These are phyloP conservation scores for Apiospora kogelbergensis DNA, from an alignment of 2,329 filamentous ascomycete genomes.

Conservation along the genomic window DNA sequence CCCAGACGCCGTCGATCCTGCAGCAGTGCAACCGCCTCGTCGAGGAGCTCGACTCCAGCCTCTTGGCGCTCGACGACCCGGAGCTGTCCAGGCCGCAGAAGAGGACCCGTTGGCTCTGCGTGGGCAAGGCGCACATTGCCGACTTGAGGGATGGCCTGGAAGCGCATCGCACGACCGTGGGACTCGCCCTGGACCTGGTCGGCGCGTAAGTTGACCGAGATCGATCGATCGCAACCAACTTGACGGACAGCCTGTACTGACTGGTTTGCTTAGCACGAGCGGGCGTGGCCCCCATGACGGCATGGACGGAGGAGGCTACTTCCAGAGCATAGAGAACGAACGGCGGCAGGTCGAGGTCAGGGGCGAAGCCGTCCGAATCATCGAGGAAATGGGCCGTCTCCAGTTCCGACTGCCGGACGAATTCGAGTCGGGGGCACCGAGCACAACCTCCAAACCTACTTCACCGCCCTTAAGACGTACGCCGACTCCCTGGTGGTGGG, in stretches of 20 bases:
- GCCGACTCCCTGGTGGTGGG: constrained; percentile 28
- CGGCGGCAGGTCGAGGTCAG: constrained; percentile 22
- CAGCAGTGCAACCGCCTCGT: constrained; percentile 35
- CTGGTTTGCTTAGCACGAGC: constrained; percentile 14
- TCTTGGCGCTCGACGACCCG: constrained; percentile 31
- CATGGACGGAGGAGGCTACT: constrained; percentile 10
- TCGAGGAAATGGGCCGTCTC: constrained; percentile 35
- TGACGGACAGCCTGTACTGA: neutral
- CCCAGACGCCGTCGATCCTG: constrained; percentile 35
- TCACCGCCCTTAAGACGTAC: constrained; percentile 70
- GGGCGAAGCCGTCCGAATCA: constrained; percentile 33
- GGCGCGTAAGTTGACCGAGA: constrained; percentile 33
- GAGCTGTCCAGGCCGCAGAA: constrained; percentile 36
- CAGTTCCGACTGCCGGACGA: constrained; percentile 33
- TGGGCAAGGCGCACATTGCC: constrained; percentile 31
- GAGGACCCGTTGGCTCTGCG: constrained; percentile 36
- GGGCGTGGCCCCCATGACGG: constrained; percentile 14
- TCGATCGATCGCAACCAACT: no score
- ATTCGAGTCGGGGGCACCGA: constrained; percentile 68
- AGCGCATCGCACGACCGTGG: constrained; percentile 38
- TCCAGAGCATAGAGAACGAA: constrained; percentile 9
- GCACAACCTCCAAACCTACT: constrained; percentile 65
- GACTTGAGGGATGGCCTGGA: constrained; percentile 35
- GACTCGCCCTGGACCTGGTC: constrained; percentile 40
- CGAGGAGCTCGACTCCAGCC: constrained; percentile 34